Evolutionary conservation across 2,329 filamentous ascomycete species (phyloP), one percentile per base, ranked within the genome.

Genomic region (Cladosporium austrohemisphaericum): DNA sequence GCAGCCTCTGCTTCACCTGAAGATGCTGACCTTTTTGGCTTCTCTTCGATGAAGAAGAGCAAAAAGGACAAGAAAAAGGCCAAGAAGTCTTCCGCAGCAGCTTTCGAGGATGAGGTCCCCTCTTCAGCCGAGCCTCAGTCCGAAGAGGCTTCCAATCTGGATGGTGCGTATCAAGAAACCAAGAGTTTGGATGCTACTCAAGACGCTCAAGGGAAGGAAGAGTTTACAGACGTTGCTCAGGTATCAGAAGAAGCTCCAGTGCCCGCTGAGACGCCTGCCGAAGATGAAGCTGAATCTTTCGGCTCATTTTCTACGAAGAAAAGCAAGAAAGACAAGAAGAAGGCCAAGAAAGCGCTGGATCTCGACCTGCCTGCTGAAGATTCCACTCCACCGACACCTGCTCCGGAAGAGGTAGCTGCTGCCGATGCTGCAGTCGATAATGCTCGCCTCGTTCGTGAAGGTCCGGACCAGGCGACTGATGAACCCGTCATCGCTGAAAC

Each of bases 31-130:
- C 52, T 57, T 9, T 59, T 51, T 52, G 38, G 56, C 8, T 35
- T 35, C 32, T 49, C 55, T 11, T 55, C 56, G 2, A 47, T 49
- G 19, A 68, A 68, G 54, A 60, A 60, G 50, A 64, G 65, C 25
- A 71, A 72, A 59, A 74, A 72, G 47, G 66, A 69, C 18, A 72
- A 71, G 57, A 70, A 70, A 38, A 72, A 73, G 52, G 62, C 59
- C 1, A 61, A 56, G 52, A 52, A 52, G 9, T 13, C 33, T 8
- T 38, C 37, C 18, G 33, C 14, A 13, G 22, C n/a, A 11, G 41
- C n/a, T 16, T 38, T 10, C 10, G 33, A 48, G 16, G 33, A 37
- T 6, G n/a, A n/a, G n/a, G n/a, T n/a, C n/a, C n/a, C n/a, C n/a
- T n/a, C n/a, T n/a, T n/a, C n/a, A n/a, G n/a, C n/a, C n/a, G n/a